phyloP scores from a whole-genome alignment of 441 rosid genomes.

The Pelargonium citronellum region DNA sequence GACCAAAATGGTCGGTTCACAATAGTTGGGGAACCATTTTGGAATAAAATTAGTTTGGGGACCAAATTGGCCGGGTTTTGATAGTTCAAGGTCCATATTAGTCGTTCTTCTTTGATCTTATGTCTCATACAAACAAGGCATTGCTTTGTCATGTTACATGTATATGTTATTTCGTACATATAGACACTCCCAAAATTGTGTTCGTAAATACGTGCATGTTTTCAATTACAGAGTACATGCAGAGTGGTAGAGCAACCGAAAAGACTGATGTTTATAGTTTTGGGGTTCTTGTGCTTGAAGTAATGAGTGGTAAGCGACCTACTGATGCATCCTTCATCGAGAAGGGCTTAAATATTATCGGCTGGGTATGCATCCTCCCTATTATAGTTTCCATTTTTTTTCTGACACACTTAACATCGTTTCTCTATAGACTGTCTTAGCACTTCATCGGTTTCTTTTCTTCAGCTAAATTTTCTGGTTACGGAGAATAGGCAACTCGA shows the following conservation, averaged over 20 bases:
- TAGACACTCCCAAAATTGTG: conserved; percentile 7
- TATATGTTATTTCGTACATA: conserved; percentile 4
- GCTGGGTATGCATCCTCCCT: conserved; percentile 64
- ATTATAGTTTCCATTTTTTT: conserved; percentile 4
- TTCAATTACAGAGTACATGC: conserved; percentile 74
- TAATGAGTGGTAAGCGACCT: conserved; percentile 91
- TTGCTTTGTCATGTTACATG: background rate
- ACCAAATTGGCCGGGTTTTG: too few relatives aligned
- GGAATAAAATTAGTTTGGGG: too few relatives aligned
- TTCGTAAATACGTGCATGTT: conserved; percentile 13
- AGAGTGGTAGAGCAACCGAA: conserved; percentile 98
- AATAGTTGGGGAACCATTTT: too few relatives aligned
- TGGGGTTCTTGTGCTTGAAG: conserved; percentile 91
- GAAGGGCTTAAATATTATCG: conserved; percentile 93
- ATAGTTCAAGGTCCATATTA: too few relatives aligned
- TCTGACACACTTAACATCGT: background rate
- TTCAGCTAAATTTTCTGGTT: conserved; percentile 76
- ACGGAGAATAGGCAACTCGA: conserved; percentile 64
- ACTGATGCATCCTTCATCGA: conserved; percentile 93
- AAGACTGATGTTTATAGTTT: conserved; percentile 96
- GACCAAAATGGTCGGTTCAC: too few relatives aligned
- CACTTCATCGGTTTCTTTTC: conserved; percentile 13
- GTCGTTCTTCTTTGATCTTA: background rate
- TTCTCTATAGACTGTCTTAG: background rate
- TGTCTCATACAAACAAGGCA: background rate